Evolutionary conservation across 2,329 filamentous ascomycete species (phyloP), one percentile per base, ranked within the genome.

Genomic region (Lomentospora prolificans): DNA sequence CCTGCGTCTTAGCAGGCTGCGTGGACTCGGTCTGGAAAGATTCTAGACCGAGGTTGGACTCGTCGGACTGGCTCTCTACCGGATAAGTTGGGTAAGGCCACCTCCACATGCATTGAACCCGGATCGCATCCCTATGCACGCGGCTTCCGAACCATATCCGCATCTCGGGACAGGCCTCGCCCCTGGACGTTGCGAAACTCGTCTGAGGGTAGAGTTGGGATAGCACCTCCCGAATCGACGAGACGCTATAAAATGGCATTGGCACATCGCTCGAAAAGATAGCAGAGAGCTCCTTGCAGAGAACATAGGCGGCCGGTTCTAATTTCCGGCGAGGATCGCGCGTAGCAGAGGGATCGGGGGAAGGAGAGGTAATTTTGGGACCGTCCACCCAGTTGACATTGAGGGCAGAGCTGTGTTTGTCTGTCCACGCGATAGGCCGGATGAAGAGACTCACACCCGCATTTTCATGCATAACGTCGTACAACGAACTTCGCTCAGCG

Each of bases 391-490:
- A 82, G 46, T 64, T 66, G 19, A 70, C 75, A 19, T 71, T 72
- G 3, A 82, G 74, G 2, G 80, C 65, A 44, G 67, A 64, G 9
- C 70, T 62, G 58, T 83, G 80, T 1, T 70, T 56, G 55, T 81
- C 78, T 14, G 75, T 81, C 80, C 80, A 83, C 62, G 71, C 74
- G 50, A 81, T 74, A 2, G 80, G 80, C 22, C 73, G 70, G 51
- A 78, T 65, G 58, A 75, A 81, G 17, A 83, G 75, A 0, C 73
- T 70, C 0, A 64, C 65, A 46, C 76, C 74, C 31, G 71, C 64
- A 61, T 82, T 63, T 22, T 76, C 68, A 58, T 75, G 73, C 58
- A 83, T 69, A 48, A 79, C 69, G 58, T 78, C 77, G 61, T 75
- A 76, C 22, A 83, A 67, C 0, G 80, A 82, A 19, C 74, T 73